A percentile compares a stretch with the other conserved stretches of the same genome.
These are phyloP conservation scores for Ganoderma resinaceum DNA, from an alignment of 1,284 basidiomycete genomes.

Conservation along the genomic window DNA sequence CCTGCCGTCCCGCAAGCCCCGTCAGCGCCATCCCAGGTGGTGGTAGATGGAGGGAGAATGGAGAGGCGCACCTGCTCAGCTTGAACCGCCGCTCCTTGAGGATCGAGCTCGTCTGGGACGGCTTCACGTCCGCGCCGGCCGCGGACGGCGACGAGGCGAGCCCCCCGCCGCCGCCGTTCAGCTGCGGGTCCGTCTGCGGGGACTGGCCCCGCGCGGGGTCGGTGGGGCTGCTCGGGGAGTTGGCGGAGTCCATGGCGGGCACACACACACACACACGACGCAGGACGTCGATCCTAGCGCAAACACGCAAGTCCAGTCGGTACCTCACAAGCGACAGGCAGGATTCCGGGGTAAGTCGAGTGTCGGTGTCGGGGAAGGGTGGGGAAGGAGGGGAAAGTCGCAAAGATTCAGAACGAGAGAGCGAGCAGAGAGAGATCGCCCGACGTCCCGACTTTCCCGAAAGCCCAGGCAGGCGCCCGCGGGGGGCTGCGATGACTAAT, in stretches of 20 bases:
- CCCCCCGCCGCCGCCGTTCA: not conserved
- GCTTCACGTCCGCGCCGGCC: constrained; percentile 25
- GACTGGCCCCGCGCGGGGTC: not conserved
- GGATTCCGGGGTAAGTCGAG: not conserved
- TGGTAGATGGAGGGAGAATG: constrained; percentile 15
- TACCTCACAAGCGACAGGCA: not conserved
- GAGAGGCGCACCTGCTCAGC: constrained; percentile 72
- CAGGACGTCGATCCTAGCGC: not conserved
- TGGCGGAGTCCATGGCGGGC: constrained; percentile 17
- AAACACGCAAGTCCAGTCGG: not conserved
- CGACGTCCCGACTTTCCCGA: constrained; percentile 3
- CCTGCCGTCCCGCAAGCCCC: constrained; percentile 43
- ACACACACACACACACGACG: not conserved
- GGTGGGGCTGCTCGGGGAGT: constrained; percentile 4
- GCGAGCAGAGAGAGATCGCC: not conserved
- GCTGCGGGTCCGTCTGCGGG: not conserved
- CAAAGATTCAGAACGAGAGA: not conserved
- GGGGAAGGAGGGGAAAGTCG: not conserved
- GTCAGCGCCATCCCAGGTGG: not conserved
- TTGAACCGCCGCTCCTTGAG: constrained; percentile 84
- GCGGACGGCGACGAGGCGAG: not conserved
- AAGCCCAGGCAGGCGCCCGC: not conserved
- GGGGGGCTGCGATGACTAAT: not conserved
- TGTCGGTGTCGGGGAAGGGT: not conserved
- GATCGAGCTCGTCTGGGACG: constrained; percentile 42